These are phyloP conservation scores for Kodamaea neixiangensis DNA, from an alignment of 805 yeast genomes.

Conservation along the genomic window DNA sequence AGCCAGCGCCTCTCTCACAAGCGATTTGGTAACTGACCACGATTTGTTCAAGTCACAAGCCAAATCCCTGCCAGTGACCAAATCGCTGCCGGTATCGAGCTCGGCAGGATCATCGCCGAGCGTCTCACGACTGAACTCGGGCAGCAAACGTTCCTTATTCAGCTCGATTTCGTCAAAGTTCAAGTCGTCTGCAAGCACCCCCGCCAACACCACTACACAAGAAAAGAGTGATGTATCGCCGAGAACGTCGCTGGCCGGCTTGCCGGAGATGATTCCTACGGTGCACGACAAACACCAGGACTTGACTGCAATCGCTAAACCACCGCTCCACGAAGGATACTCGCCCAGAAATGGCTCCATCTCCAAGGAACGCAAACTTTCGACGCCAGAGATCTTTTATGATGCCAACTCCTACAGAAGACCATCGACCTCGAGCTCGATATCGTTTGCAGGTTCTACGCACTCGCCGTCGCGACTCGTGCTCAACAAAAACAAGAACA, in stretches of 20 bases:
- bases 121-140: constrained; percentile 19
- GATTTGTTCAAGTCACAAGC: background rate
- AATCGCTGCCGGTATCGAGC: background rate
- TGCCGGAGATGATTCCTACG: constrained; percentile 1
- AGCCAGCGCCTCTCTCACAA: constrained; percentile 9
- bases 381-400: background rate
- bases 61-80: no score
- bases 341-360: background rate
- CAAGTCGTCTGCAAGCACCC: constrained; percentile 18
- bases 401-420: background rate
- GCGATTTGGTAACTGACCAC: constrained; percentile 3
- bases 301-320: constrained; percentile 1
- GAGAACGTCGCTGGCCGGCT: background rate
- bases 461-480: background rate
- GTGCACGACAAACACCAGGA: background rate
- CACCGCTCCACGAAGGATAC: constrained; percentile 1
- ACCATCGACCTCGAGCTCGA: background rate
- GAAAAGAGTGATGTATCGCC: background rate
- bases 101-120: constrained; percentile 11
- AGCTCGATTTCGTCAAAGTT: constrained; percentile 44
- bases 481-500: constrained; percentile 47
- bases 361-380: background rate
- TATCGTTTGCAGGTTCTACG: background rate
- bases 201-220: background rate
- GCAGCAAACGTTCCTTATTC: constrained; percentile 31